Evolutionary conservation across 345 rosid genomes (phyloP).

Genomic region (Lepidium sativum): DNA sequence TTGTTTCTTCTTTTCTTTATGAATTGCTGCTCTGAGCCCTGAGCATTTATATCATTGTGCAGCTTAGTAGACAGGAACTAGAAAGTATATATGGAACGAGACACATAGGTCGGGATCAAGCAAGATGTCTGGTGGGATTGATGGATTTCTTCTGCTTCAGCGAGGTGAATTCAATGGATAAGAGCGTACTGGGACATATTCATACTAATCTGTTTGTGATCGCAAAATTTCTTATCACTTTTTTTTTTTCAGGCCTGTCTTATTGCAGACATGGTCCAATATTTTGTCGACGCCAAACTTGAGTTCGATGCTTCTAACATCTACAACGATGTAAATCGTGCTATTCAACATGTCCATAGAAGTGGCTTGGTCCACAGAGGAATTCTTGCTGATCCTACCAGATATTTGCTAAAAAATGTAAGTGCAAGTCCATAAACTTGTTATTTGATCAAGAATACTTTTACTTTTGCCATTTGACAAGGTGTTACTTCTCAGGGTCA

Average conservation of each 20-base stretch:
- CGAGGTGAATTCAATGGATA: slow-evolving; percentile 47
- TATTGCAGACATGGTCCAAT: slow-evolving; percentile 88
- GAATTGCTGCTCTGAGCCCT: background rate
- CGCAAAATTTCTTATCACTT: background rate
- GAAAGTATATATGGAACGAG: slow-evolving; percentile 70
- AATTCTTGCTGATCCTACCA: slow-evolving; percentile 75
- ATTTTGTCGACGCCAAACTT: slow-evolving; percentile 84
- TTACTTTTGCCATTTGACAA: background rate
- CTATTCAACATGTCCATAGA: slow-evolving; percentile 91
- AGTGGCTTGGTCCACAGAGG: slow-evolving; percentile 92
- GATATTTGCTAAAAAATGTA: slow-evolving; percentile 78
- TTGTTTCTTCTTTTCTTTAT: background rate
- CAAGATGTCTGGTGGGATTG: slow-evolving; percentile 77
- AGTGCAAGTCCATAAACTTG: slow-evolving; percentile 34
- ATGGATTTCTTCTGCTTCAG: slow-evolving; percentile 99
- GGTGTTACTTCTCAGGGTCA: slow-evolving; percentile 42
- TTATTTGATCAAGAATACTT: background rate
- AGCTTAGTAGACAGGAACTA: slow-evolving; percentile 66
- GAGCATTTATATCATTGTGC: background rate
- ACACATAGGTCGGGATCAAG: slow-evolving; percentile 90
- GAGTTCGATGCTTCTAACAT: slow-evolving; percentile 93
- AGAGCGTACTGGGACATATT: background rate
- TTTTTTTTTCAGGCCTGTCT: slow-evolving; percentile 63
- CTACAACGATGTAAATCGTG: slow-evolving; percentile 83
- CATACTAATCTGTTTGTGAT: background rate